phyloP scores from a whole-genome alignment of 2,329 filamentous ascomycete genomes.

The Calonectria naviculata region DNA sequence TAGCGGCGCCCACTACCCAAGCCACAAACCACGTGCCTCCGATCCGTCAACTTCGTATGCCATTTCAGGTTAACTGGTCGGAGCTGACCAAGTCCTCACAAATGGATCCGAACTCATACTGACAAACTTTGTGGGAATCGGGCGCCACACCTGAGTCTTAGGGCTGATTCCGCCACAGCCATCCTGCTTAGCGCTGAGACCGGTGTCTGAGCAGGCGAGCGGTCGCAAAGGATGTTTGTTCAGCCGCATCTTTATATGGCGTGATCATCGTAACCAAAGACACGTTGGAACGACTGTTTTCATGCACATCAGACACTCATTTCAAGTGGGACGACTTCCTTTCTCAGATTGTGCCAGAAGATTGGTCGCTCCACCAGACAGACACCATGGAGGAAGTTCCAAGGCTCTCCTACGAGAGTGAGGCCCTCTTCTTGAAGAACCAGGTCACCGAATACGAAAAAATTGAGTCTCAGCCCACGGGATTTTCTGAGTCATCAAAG shows the following conservation, averaged over 20 bases:
- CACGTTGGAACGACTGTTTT: neutral
- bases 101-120: neutral
- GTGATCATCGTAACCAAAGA: fast-evolving
- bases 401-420: neutral
- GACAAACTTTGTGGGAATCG: neutral
- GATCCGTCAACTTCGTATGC: neutral
- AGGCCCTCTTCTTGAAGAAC: neutral
- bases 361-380: too few relatives aligned
- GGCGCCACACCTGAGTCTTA: neutral
- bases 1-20: neutral
- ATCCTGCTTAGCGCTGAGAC: neutral
- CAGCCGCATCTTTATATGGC: neutral
- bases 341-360: neutral
- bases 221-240: neutral
- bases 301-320: neutral
- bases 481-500: neutral
- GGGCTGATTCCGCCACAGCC: neutral
- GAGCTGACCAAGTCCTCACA: neutral
- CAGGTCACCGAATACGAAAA: neutral
- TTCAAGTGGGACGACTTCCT: neutral
- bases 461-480: neutral
- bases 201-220: neutral
- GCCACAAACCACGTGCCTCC: neutral
- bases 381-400: neutral
- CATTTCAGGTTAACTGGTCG: neutral